These are phyloP conservation scores for Didymella arachidicola DNA, from an alignment of 2,329 filamentous ascomycete species.

Conservation along the genomic window DNA sequence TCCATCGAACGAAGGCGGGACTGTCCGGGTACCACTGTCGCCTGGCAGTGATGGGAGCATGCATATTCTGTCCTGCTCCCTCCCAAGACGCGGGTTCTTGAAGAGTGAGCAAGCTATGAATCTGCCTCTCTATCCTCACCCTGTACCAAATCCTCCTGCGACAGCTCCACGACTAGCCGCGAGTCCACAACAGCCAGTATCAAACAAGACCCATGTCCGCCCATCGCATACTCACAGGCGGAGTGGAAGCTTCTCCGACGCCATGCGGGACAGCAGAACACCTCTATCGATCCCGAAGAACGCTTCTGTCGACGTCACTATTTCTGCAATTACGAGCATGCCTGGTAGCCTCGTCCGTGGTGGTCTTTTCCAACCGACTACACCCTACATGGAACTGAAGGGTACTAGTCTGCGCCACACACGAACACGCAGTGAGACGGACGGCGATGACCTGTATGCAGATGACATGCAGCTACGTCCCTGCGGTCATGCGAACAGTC, in stretches of 20 bases:
- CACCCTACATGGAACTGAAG: slow-evolving; percentile 75
- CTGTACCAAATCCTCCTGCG: slow-evolving; percentile 41
- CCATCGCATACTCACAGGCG: slow-evolving; percentile 70
- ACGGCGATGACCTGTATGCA: slow-evolving; percentile 36
- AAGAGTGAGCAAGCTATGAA: slow-evolving; percentile 50
- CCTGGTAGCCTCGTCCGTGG: slow-evolving; percentile 88
- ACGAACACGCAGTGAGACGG: slow-evolving; percentile 45
- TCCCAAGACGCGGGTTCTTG: slow-evolving; percentile 57
- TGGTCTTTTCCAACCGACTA: slow-evolving; percentile 80
- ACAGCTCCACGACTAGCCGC: slow-evolving; percentile 40
- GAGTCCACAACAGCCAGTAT: slow-evolving; percentile 39
- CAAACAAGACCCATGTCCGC: slow-evolving; percentile 38
- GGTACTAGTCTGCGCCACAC: slow-evolving; percentile 40
- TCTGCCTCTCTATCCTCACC: slow-evolving; percentile 50
- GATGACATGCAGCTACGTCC: slow-evolving; percentile 34
- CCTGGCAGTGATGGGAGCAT: slow-evolving; percentile 61
- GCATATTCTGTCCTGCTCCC: slow-evolving; percentile 67
- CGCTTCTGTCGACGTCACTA: slow-evolving; percentile 50
- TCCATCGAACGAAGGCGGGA: slow-evolving; percentile 43
- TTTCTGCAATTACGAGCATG: slow-evolving; percentile 70
- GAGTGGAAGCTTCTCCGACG: slow-evolving; percentile 87
- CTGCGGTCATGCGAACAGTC: slow-evolving; percentile 47
- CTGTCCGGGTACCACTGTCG: slow-evolving; percentile 50
- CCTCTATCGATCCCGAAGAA: slow-evolving; percentile 59
- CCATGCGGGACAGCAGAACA: slow-evolving; percentile 72